Evolutionary conservation across 1,284 basidiomycete species (phyloP), one percentile per base, ranked within the genome.

Genomic region (Phaffia rhodozyma): DNA sequence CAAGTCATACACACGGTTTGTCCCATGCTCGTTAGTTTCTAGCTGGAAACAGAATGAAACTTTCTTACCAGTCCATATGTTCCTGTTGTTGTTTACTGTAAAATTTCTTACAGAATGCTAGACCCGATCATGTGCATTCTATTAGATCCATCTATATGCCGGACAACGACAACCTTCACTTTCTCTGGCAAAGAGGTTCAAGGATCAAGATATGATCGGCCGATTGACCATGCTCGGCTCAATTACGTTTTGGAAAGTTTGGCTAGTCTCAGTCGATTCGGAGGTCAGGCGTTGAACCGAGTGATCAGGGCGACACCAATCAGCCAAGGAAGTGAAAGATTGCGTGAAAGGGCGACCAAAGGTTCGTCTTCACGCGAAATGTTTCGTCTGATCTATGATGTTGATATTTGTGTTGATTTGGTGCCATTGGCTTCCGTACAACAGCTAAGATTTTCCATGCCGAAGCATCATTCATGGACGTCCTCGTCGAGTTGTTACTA

Each of bases 121-220:
- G 91, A 96, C 71, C 91, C 91, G 0, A 81, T 96, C 9, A 74
- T 94, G n/a, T 82, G 81, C 68, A 86, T 89, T 58, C 77, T 96
- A 1, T 72, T 90, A 56, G 84, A 89, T 69, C 86, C 87, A 0
- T 73, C 79, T 1, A 82, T 89, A 62, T 78, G 77, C 23, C 81
- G 84, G 48, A 77, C 72, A 25, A 73, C 80, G n/a, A 77, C 78
- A 2, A 75, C 75, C 1, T 74, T 77, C 51, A 83, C 82, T 67
- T 76, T 87, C 55, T 81, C 79, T 63, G 85, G 83, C 59, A 83
- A 81, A 67, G 84, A 88, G 65, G 74, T 90, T 3, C 80, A 82
- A 57, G 80, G 81, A 1, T 86, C 83, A 69, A 70, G 78, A 1
- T 92, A 93, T 70, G 82, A 85, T 65, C 80, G 81, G 29, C 79